Percentiles rank a stretch among this genome's conserved stretches.
phyloP scores from a whole-genome alignment of 768 basidiomycete species.

The Roridomyces roridus region DNA sequence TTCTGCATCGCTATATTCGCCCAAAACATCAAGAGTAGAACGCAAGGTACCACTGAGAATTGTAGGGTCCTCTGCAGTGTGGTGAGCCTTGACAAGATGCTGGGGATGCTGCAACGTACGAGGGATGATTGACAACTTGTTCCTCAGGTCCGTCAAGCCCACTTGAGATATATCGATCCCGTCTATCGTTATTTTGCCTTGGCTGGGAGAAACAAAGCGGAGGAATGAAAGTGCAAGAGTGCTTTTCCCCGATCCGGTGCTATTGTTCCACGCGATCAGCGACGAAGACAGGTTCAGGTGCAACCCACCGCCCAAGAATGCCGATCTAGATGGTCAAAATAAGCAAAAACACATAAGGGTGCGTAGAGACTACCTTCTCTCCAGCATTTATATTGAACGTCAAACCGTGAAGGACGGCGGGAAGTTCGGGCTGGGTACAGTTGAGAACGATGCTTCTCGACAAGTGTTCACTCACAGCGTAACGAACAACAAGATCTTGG shows the following conservation, averaged over 20 bases:
- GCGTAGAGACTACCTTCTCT: conserved; percentile 63
- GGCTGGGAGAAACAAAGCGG: conserved; percentile 75
- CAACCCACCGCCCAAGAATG: conserved; percentile 54
- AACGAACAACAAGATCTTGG: conserved; percentile 75
- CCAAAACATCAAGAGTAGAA: conserved; percentile 83
- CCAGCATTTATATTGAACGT: conserved; percentile 75
- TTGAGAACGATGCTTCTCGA: conserved; percentile 29
- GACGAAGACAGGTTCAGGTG: not conserved
- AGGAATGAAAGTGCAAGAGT: conserved; percentile 88
- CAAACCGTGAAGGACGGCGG: conserved; percentile 81
- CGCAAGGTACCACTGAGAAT: conserved; percentile 85
- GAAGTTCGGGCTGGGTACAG: conserved; percentile 74
- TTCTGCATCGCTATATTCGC: conserved; percentile 83
- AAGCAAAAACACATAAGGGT: not conserved
- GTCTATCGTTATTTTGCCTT: conserved; percentile 67
- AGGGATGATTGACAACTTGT: conserved; percentile 74
- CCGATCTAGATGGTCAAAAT: conserved; percentile 51
- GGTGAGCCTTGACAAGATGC: not conserved
- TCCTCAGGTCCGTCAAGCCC: conserved; percentile 72
- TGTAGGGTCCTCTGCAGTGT: conserved; percentile 80
- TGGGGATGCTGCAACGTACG: conserved; percentile 47
- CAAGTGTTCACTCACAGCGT: conserved; percentile 28
- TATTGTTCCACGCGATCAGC: not conserved
- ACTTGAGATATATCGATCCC: conserved; percentile 70
- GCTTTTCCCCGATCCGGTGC: conserved; percentile 80